Base-by-base conservation (phyloP, 441 rosid genomes). In the Breynia disticha region DNA sequence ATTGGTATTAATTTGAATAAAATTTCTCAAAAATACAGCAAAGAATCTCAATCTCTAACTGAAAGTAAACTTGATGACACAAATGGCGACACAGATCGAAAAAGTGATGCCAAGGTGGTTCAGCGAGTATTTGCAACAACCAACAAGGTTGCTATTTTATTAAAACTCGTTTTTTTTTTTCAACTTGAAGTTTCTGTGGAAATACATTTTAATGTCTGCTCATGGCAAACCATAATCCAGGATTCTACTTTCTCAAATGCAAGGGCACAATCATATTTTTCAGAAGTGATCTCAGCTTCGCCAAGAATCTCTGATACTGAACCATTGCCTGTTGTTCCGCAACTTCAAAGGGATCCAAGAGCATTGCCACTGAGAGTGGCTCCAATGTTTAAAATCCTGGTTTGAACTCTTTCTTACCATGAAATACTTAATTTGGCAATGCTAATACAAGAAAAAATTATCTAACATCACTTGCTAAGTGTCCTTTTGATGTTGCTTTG, bases 71-170 rank as follows among this genome's bases (percentile, higher is more conserved):
- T 32, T 50, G 77, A 76, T 64, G 56, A 65, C 63, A 60, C 32
- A 42, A 70, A 70, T 70, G 61, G 72, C 43, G 95, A 86, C 63
- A 77, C 86, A 35, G 63, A 74, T 59, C 95, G 95, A 53, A 88
- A 77, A 66, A 86, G 59, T 66, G 97, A 94, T 68, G 99, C 95
- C 7, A 77, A 87, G 79, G 74, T 79, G 59, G 99, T 94, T 72
- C 96, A 94, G 69, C 81, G 74, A 56, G 97, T 93, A 43, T 94
- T 94, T 83, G 73, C 94, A 45, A 67, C 79, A 18, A 70, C 65
- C 55, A 68, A 78, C 67, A 79, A 76, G 97, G 97, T 86, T n/a
- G n/a, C 58, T 62, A 7, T 24, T 24, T 24, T 24, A 24, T 52
- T 43, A 60, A 48, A 42, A 17, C 46, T 2, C 22, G 38, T 11